These are phyloP conservation scores for Pseudovirgaria hyperparasitica DNA, from an alignment of 2,329 filamentous ascomycete species.

Conservation along the genomic window DNA sequence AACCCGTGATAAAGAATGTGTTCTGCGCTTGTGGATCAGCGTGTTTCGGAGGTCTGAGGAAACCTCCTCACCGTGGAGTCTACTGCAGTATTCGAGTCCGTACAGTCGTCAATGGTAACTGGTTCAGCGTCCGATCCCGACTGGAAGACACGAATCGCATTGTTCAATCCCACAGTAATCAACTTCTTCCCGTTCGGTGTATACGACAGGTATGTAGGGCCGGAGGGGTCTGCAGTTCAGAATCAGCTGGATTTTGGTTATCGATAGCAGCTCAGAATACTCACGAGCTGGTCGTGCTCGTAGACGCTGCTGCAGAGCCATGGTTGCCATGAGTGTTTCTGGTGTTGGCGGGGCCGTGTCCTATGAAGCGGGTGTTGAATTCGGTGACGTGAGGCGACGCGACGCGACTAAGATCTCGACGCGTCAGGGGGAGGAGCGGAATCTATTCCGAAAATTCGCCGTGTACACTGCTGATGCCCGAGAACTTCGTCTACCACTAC, in stretches of 20 bases:
- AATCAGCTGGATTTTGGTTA: slow-evolving; percentile 4
- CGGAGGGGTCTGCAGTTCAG: slow-evolving; percentile 54
- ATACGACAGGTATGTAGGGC: slow-evolving; percentile 77
- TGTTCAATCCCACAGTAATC: slow-evolving; percentile 86
- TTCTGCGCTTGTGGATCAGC: slow-evolving; percentile 35
- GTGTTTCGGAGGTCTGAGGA: neutral
- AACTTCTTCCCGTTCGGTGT: slow-evolving; percentile 78
- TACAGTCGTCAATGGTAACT: slow-evolving; percentile 78
- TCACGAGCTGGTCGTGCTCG: slow-evolving; percentile 21
- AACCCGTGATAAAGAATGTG: slow-evolving; percentile 75
- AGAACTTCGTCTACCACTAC: no score
- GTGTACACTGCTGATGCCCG: no score
- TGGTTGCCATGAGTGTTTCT: slow-evolving; percentile 2
- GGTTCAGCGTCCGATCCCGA: slow-evolving; percentile 89
- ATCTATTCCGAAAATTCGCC: no score
- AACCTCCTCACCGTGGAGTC: slow-evolving; percentile 46
- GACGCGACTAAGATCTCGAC: no score
- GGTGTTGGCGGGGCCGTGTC: no score
- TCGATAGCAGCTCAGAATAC: slow-evolving; percentile 3
- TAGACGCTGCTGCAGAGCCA: slow-evolving; percentile 11
- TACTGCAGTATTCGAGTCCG: slow-evolving; percentile 73
- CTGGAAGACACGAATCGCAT: slow-evolving; percentile 83
- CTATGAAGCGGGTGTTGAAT: no score
- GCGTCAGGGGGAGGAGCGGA: no score
- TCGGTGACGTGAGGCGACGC: no score